Evolutionary conservation across 2,329 filamentous ascomycete species (phyloP).

Genomic region (Colletotrichum nymphaeae): DNA sequence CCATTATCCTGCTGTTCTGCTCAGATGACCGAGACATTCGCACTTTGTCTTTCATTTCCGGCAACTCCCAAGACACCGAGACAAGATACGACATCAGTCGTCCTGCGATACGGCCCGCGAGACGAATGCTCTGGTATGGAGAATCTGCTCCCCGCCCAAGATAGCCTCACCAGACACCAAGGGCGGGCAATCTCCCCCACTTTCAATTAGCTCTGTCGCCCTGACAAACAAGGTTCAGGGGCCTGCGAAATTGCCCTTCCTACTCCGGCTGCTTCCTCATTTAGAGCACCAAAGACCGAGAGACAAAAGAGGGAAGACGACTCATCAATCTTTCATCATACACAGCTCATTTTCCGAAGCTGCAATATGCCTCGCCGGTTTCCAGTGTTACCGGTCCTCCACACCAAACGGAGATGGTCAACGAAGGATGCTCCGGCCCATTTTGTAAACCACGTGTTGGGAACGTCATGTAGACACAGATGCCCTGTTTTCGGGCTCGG

Average conservation of each 20-base stretch:
- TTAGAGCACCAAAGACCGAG: neutral
- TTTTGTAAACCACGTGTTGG: conserved; percentile 20
- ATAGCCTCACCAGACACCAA: conserved; percentile 6
- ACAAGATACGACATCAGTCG: neutral
- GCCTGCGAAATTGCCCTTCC: conserved; percentile 19
- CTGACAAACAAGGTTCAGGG: conserved; percentile 28
- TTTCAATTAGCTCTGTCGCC: conserved; percentile 9
- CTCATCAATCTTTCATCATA: conserved; percentile 17
- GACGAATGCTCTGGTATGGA: neutral
- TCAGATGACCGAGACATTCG: neutral
- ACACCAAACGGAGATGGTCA: neutral
- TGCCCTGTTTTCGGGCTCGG: conserved; percentile 2
- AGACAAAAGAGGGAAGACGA: neutral
- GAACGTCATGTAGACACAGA: conserved; percentile 20
- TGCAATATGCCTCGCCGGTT: conserved; percentile 14
- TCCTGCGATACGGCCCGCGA: neutral
- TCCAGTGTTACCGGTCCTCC: conserved; percentile 11
- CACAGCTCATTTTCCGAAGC: conserved; percentile 15
- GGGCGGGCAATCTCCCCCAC: conserved; percentile 15
- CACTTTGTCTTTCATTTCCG: neutral
- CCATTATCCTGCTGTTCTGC: neutral
- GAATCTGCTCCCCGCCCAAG: neutral
- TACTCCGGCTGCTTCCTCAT: conserved; percentile 18
- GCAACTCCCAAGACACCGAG: conserved; percentile 5
- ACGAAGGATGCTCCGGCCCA: neutral